Base-by-base conservation (phyloP, 768 basidiomycete genomes). In the Tulasnella sp. region DNA sequence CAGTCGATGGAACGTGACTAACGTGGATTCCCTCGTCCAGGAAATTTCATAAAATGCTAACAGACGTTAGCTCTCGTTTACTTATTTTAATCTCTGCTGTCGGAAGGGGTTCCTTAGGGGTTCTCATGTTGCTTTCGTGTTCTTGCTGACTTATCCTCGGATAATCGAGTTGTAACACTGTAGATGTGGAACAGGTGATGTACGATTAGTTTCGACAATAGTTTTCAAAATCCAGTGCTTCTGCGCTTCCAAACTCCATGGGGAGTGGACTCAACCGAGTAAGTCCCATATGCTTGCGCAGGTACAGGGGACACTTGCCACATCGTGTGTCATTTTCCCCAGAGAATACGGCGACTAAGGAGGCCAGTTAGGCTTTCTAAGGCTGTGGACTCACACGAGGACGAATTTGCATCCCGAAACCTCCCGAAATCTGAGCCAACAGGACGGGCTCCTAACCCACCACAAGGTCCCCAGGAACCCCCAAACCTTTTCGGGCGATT, bases 31-130 rank as follows among this genome's bases (percentile, higher is more conserved):
- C 38, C 7, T 1, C 22, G 17, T 68, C n/a, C 36, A 74, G 73
- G 73, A 25, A 76, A 76, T 25, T 76, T 76, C 22, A 76, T 76
- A 40, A 76, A 76, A 67, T 76, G 75, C 67, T 76, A 67, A 76
- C 37, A 8, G 22, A 22, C 42, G 34, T n/a, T 54, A 29, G 39
- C 25, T 8, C 42, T 17, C 42, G 15, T 19, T 72, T 17, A 54
- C 52, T 38, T 42, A 42, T 72, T 45, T 8, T 34, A 34, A 7
- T 12, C 36, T 70, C 15, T 70, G n/a, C 40, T 42, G 11, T 70
- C 69, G 69, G 15, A 38, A 22, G 36, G 69, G 37, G 37, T 38
- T 36, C 69, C 25, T 69, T 38, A 38, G 37, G 36, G 69, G 69
- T 70, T 38, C 40, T 39, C 58, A 64, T 64, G 29, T n/a, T 11